Evolutionary conservation across 2,329 filamentous ascomycete species (phyloP), one percentile per base, ranked within the genome.

Genomic region (Tolypocladium inflatum): DNA sequence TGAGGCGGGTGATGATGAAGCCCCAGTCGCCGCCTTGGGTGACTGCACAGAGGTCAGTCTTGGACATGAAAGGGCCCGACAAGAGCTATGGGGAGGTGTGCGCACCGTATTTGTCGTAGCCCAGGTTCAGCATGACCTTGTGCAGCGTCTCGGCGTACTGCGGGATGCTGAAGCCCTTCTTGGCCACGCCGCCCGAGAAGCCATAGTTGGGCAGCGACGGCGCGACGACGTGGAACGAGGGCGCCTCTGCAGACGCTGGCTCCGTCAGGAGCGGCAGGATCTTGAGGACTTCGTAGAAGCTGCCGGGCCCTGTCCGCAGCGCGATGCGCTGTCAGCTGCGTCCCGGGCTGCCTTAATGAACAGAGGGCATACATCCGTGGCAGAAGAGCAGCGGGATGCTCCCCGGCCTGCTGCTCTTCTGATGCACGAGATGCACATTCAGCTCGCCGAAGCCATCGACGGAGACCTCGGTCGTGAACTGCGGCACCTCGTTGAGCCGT

Each of bases 11-110:
- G 63, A 91, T 80, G 63, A 79, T 77, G 66, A 79, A 84, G 23
- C 87, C 88, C 87, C 86, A 90, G 66, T 90, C 87, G 37, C 88
- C 88, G 62, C 85, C 86, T 70, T 89, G 82, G 0, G 77, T 80
- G 8, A 76, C 68, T 70, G 21, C 9, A 17, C 10, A 9, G 8
- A 15, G 17, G 26, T 50, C 8, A 50, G 17, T 5, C 4, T 3
- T 6, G 8, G 0, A 5, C 11, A 8, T 9, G 19, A 4, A 30
- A 11, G 4, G 7, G 11, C 6, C 6, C 17, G 26, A 50, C 7
- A 17, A 5, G 15, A 33, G 43, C 23, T 23, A 48, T 19, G 45
- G 45, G 3, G 26, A 19, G 8, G 8, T 33, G n/a, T 11, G 21
- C 62, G 2, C 56, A 71, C 70, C 69, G 23, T 73, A 73, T 56